Conservation (phyloP, 345 rosid genomes). For the Lagerstroemia speciosa region DNA sequence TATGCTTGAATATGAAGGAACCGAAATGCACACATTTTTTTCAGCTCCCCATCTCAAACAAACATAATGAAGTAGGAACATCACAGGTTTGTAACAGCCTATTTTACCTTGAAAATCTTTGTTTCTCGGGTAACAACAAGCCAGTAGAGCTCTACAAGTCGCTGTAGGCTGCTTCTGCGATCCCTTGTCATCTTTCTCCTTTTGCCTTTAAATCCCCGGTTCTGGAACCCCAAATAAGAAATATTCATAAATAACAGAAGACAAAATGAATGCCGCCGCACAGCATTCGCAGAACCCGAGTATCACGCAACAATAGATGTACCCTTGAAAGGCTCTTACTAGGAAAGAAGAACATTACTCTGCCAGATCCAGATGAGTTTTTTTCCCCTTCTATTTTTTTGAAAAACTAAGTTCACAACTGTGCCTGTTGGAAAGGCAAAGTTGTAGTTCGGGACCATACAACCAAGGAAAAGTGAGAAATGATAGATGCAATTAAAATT, state of each 20-base stretch:
- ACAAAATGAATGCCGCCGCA: background rate
- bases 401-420: background rate
- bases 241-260: background rate
- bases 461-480: background rate
- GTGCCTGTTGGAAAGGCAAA: background rate
- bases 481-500: background rate
- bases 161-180: no score
- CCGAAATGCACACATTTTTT: background rate
- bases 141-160: background rate
- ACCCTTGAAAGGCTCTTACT: no score
- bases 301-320: conserved; percentile 1
- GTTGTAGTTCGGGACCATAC: background rate
- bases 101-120: background rate
- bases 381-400: no score
- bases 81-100: background rate
- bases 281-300: background rate
- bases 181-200: background rate
- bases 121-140: no score
- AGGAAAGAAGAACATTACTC: no score
- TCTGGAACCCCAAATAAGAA: background rate
- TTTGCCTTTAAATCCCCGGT: background rate
- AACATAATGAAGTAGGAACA: background rate
- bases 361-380: no score
- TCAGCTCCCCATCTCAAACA: background rate
- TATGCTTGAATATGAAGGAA: conserved; percentile 58